phyloP scores from a whole-genome alignment of 2,329 filamentous ascomycete genomes.

The Cordyceps cicadae region DNA sequence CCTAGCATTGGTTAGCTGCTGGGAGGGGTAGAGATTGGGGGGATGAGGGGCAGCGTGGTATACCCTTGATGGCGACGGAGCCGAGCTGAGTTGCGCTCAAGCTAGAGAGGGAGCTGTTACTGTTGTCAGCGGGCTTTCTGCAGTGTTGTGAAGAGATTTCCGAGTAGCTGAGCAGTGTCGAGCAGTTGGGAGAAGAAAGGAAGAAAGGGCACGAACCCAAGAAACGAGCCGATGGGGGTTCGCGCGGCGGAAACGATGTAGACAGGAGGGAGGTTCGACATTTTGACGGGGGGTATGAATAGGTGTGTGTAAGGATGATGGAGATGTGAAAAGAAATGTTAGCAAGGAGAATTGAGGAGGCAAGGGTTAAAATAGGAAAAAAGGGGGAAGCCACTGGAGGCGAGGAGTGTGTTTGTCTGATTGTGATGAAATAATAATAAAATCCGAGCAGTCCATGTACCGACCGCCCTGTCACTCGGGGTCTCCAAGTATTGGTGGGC shows the following conservation, averaged over 20 bases:
- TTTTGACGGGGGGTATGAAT: conserved; percentile 32
- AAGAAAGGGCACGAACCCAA: conserved; percentile 54
- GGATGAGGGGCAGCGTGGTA: conserved; percentile 15
- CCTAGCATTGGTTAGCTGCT: conserved; percentile 31
- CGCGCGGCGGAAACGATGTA: conserved; percentile 91
- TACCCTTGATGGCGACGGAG: conserved; percentile 86
- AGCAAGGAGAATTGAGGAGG: conserved; percentile 4
- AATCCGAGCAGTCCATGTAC: neutral
- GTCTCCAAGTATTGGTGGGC: neutral
- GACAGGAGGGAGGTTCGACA: conserved; percentile 76
- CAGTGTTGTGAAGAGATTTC: neutral
- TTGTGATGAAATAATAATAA: neutral
- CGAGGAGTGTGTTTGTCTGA: neutral
- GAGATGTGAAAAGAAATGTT: conserved; percentile 5
- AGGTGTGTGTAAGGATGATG: neutral
- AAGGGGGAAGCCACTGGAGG: neutral
- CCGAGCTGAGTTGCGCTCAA: conserved; percentile 81
- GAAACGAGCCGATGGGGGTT: conserved; percentile 89
- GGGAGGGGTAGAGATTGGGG: neutral
- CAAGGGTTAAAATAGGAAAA: conserved; percentile 8
- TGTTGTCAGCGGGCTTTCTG: conserved; percentile 1
- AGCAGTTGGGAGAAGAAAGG: conserved; percentile 8
- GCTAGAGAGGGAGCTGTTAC: conserved; percentile 71
- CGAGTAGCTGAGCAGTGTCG: neutral
- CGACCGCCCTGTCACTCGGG: conserved; percentile 8